These are phyloP conservation scores for Candida khao-thaluensis DNA, from an alignment of 805 yeast species.

Conservation along the genomic window DNA sequence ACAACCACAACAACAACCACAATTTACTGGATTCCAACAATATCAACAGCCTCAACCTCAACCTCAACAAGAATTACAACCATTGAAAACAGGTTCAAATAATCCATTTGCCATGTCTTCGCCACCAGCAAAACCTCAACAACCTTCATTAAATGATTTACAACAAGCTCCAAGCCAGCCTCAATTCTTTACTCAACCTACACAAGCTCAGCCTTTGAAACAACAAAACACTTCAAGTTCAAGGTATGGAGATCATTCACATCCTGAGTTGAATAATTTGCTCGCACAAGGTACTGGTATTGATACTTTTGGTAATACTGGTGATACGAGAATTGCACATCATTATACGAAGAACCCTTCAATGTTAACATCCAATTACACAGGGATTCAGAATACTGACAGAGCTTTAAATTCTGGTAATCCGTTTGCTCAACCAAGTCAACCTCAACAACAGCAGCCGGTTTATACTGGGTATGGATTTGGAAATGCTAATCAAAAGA, in stretches of 20 bases:
- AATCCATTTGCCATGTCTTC: slow-evolving; percentile 67
- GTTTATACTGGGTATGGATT: slow-evolving; percentile 93
- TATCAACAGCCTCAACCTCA: slow-evolving; percentile 22
- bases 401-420: slow-evolving; percentile 45
- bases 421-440: slow-evolving; percentile 65
- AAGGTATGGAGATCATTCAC: slow-evolving; percentile 47
- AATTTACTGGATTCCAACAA: slow-evolving; percentile 31
- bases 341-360: slow-evolving; percentile 83
- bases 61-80: slow-evolving; percentile 40
- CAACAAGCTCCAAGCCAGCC: slow-evolving; percentile 33
- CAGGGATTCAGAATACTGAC: slow-evolving; percentile 56
- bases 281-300: slow-evolving; percentile 86
- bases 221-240: slow-evolving; percentile 34
- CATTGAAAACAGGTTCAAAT: slow-evolving; percentile 68
- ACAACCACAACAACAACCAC: slow-evolving; percentile 21
- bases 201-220: slow-evolving; percentile 30
- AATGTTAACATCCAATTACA: slow-evolving; percentile 85
- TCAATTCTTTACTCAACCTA: slow-evolving; percentile 26
- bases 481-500: slow-evolving; percentile 64
- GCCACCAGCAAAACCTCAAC: slow-evolving; percentile 21
- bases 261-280: slow-evolving; percentile 65
- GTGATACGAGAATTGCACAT: slow-evolving; percentile 82
- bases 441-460: slow-evolving; percentile 27
- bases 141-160: slow-evolving; percentile 21
- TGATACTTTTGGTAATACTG: slow-evolving; percentile 91